Conservation (phyloP, 345 rosid genomes). For the Eucalyptus tenuipes region DNA sequence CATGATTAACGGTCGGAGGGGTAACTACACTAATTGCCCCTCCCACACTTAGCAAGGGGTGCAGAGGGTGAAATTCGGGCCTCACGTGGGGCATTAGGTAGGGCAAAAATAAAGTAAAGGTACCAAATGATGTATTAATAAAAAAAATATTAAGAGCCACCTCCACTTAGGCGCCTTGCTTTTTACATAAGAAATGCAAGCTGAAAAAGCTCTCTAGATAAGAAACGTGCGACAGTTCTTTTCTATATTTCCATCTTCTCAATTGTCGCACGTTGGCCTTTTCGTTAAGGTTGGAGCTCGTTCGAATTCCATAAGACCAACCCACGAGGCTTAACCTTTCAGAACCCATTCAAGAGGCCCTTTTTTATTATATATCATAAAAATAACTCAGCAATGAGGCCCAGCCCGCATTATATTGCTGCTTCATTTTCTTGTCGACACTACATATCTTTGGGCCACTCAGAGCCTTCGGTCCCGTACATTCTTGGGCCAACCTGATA, state of each 20-base stretch:
- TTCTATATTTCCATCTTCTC: background rate
- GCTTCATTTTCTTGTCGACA: background rate
- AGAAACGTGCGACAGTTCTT: background rate
- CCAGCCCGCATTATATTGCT: background rate
- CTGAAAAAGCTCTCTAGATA: background rate
- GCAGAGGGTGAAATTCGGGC: no score
- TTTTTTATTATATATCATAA: no score
- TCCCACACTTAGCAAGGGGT: background rate
- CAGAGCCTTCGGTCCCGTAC: background rate
- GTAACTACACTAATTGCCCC: background rate
- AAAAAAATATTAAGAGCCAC: background rate
- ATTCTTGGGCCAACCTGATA: background rate
- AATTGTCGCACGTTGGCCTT: background rate
- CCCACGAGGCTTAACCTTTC: background rate
- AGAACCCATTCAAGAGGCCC: background rate
- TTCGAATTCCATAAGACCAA: background rate
- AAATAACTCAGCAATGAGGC: background rate
- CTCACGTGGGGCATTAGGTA: background rate
- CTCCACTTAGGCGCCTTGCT: background rate
- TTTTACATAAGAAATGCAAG: background rate
- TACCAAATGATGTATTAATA: background rate
- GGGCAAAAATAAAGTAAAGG: background rate
- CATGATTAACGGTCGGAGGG: background rate
- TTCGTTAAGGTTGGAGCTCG: background rate
- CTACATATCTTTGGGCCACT: background rate